Evolutionary conservation across 1,284 basidiomycete genomes (phyloP), one percentile per base, ranked within the genome.

Genomic region (Leccinum solheimii): DNA sequence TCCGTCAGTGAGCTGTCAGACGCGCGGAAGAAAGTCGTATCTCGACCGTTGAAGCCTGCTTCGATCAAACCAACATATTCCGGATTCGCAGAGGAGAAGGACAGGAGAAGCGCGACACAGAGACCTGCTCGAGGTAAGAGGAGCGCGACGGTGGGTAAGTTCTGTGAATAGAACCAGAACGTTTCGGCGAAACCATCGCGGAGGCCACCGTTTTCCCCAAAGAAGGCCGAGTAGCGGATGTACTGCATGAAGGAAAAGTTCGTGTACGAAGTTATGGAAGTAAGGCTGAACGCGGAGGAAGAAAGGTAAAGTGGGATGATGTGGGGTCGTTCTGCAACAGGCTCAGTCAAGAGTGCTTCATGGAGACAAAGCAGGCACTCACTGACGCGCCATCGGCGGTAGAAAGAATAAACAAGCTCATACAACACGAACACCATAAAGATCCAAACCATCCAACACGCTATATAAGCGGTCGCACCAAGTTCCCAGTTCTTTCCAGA

Each of bases 251-350:
- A 94, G 75, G 86, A 90, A 73, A 93, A 95, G 76, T 88, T 86
- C 60, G 83, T 83, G 77, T 88, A 95, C 9, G 91, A 94, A 3
- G 85, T 82, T 78, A 95, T 84, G 43, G 84, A 84, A 30, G 85
- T 87, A 61, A 88, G 80, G 69, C 85, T 88, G 77, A 86, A 88
- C 5, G 85, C 91, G 6, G 91, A 80, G 1, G 91, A 81, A 2
- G 92, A 94, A 57, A 92, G 79, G 75, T 94, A 94, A 63, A 95
- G 85, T 7, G 91, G 90, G 56, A 90, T 80, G 62, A 95, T 88
- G 19, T 86, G 78, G 1, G 93, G 93, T 50, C 91, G 90, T 74
- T 88, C 92, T 94, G 69, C 52, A 62, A 60, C 30, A 32, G 5
- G n/a, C 38, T 48, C 21, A 43, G 54, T 65, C 2, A n/a, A 16